Evolutionary conservation across 2,329 filamentous ascomycete genomes (phyloP).

Genomic region (Metarhizium rileyi): DNA sequence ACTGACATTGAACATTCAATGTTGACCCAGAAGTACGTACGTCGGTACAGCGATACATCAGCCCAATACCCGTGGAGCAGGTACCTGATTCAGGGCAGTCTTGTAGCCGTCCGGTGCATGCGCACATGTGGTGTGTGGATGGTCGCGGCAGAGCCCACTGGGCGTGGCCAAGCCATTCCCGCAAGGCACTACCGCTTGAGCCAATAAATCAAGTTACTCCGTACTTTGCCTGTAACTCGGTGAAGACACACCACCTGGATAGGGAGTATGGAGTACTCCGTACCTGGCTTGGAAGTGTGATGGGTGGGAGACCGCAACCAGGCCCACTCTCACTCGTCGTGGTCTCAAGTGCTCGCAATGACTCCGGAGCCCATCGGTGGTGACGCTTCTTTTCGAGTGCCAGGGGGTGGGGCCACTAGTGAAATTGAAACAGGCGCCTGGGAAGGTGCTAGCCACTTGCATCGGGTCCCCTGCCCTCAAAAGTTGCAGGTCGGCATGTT

Average conservation of each 20-base stretch:
- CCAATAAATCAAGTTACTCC: not conserved
- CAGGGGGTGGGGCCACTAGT: conserved; percentile 10
- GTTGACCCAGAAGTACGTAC: not conserved
- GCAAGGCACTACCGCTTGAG: not conserved
- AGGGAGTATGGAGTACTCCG: not conserved
- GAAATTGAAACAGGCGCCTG: conserved; percentile 14
- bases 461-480: too few relatives aligned
- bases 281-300: too few relatives aligned
- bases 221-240: not conserved
- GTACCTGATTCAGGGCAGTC: conserved; percentile 9
- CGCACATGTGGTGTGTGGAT: not conserved
- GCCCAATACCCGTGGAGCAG: conserved; percentile 4
- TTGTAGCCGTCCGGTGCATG: too few relatives aligned
- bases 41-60: not conserved
- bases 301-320: not conserved
- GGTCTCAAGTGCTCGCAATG: not conserved
- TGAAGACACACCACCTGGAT: not conserved
- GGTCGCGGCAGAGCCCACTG: not conserved
- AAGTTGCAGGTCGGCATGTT: conserved; percentile 2
- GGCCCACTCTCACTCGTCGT: not conserved
- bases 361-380: too few relatives aligned
- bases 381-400: conserved; percentile 3
- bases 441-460: not conserved
- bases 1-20: not conserved
- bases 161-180: conserved; percentile 5